Evolutionary conservation across 495 filamentous ascomycete species (phyloP).

Genomic region (Pseudomonodictys pantanalensis): DNA sequence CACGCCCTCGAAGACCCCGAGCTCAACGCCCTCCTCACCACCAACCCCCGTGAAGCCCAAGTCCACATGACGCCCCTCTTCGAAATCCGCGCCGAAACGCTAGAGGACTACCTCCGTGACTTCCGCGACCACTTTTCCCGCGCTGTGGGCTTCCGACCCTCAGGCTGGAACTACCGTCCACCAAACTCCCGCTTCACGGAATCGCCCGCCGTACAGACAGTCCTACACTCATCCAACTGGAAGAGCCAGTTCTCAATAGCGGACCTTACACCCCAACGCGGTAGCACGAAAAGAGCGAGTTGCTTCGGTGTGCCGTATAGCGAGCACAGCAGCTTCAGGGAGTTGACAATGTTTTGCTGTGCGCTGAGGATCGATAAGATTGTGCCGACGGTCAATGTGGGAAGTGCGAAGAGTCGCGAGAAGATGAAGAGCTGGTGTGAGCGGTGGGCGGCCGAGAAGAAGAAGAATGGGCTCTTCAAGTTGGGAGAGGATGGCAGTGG

Average conservation of each 20-base stretch:
- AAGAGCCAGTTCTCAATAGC: constrained; percentile 59
- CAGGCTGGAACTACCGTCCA: constrained; percentile 86
- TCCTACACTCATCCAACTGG: constrained; percentile 75
- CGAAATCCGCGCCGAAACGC: constrained; percentile 82
- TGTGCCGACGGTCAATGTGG: constrained; percentile 93
- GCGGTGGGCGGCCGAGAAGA: constrained; percentile 79
- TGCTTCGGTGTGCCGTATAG: constrained; percentile 93
- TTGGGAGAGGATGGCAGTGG: constrained; percentile 19
- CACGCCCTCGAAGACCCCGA: constrained; percentile 80
- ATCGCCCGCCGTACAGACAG: constrained; percentile 61
- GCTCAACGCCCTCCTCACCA: constrained; percentile 70
- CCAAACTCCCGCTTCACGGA: constrained; percentile 60
- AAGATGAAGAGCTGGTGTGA: constrained; percentile 92
- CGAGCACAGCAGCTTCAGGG: constrained; percentile 90
- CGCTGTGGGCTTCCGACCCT: constrained; percentile 87
- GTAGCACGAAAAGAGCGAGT: constrained; percentile 68
- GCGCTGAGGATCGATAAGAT: constrained; percentile 80
- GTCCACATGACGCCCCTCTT: constrained; percentile 96
- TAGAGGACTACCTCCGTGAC: constrained; percentile 79
- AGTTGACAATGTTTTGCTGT: constrained; percentile 91
- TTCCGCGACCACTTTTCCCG: constrained; percentile 75
- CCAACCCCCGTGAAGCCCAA: constrained; percentile 77
- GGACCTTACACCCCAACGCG: constrained; percentile 74
- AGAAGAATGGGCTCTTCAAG: constrained; percentile 68
- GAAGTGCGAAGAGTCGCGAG: constrained; percentile 63